These are phyloP conservation scores for Cordyceps cicadae DNA, from an alignment of 2,329 filamentous ascomycete species.

Conservation along the genomic window DNA sequence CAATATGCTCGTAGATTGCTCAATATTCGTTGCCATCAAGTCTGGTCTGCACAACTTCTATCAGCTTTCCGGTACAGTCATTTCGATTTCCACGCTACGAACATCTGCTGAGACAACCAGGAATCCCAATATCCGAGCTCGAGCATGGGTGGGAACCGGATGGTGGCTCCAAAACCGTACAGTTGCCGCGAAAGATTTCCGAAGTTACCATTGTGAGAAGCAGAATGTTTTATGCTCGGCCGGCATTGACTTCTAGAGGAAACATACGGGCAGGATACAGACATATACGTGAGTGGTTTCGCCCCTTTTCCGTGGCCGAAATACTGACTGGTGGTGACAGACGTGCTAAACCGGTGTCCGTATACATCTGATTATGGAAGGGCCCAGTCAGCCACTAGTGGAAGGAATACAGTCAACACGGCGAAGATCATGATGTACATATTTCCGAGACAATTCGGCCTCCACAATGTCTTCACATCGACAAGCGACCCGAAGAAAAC, in stretches of 20 bases:
- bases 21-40: constrained; percentile 60
- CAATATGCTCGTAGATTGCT: constrained; percentile 66
- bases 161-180: not conserved
- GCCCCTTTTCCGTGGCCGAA: too few relatives aligned
- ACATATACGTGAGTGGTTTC: constrained; percentile 62
- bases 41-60: constrained; percentile 57
- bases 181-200: constrained; percentile 28
- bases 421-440: constrained; percentile 81
- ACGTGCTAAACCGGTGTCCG: constrained; percentile 69
- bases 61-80: constrained; percentile 64
- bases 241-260: constrained; percentile 60
- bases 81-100: not conserved
- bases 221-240: constrained; percentile 77
- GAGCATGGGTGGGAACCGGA: constrained; percentile 17
- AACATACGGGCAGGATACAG: constrained; percentile 65
- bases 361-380: not conserved
- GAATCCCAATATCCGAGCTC: constrained; percentile 42
- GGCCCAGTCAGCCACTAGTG: not conserved
- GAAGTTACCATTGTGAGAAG: constrained; percentile 70
- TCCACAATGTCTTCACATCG: constrained; percentile 89
- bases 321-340: constrained; percentile 34
- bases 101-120: constrained; percentile 22
- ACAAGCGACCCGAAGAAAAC: constrained; percentile 56
- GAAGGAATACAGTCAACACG: constrained; percentile 38
- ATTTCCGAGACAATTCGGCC: constrained; percentile 80